Conservation (phyloP, 352 stramenopile genomes). For the Thraustotheca clavata region DNA sequence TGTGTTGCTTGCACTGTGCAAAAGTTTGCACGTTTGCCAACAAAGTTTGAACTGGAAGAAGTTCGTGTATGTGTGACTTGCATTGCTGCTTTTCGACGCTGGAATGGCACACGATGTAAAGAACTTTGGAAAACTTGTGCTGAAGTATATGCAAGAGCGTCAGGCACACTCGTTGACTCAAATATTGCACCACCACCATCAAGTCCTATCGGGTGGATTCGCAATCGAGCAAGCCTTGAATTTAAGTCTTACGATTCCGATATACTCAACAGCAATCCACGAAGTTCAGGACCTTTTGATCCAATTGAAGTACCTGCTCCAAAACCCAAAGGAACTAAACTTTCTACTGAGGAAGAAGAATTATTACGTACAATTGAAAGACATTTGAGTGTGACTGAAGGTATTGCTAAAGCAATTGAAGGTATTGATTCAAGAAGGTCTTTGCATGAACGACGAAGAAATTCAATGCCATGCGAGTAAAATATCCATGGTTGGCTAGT, state of each 20-base stretch:
- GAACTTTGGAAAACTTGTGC: background rate
- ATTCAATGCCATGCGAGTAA: too few species aligned
- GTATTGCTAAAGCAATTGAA: background rate
- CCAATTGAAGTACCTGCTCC: background rate
- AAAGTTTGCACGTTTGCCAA: background rate
- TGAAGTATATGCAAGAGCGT: background rate
- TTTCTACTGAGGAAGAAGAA: background rate
- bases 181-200: background rate
- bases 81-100: background rate
- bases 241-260: background rate
- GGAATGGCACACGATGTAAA: background rate
- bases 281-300: background rate
- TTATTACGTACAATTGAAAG: background rate
- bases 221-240: background rate
- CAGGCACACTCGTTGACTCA: background rate
- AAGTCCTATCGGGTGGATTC: background rate
- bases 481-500: too few species aligned
- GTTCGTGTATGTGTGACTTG: background rate
- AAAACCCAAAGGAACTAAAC: background rate
- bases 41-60: background rate
- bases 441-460: too few species aligned
- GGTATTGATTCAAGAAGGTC: too few species aligned
- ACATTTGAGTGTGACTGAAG: background rate
- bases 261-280: background rate
- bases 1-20: background rate